phyloP scores from a whole-genome alignment of 495 filamentous ascomycete species.

The Halenospora varia region DNA sequence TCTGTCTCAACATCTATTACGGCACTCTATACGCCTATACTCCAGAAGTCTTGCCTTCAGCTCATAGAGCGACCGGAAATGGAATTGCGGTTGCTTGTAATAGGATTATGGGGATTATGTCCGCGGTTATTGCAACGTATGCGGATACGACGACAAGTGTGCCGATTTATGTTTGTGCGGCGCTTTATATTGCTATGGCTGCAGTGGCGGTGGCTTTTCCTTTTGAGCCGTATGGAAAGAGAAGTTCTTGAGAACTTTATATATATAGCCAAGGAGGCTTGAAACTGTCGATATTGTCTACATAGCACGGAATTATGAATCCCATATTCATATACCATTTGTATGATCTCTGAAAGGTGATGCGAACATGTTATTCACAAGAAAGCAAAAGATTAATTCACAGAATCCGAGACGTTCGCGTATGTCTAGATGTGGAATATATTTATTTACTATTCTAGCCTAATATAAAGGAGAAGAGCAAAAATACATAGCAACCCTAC shows the following conservation, averaged over 20 bases:
- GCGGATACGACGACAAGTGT: constrained; percentile 55
- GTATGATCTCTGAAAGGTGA: too few relatives aligned
- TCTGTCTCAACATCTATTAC: constrained; percentile 69
- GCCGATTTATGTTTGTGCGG: constrained; percentile 67
- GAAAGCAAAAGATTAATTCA: too few relatives aligned
- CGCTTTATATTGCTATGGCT: constrained; percentile 62
- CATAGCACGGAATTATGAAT: too few relatives aligned
- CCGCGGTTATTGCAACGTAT: constrained; percentile 58
- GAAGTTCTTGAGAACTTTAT: constrained; percentile 64
- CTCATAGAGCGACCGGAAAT: constrained; percentile 67
- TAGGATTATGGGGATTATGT: constrained; percentile 69
- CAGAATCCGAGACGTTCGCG: too few relatives aligned
- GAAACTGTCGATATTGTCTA: too few relatives aligned
- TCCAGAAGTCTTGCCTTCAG: constrained; percentile 58
- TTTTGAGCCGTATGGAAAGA: constrained; percentile 65
- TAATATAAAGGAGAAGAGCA: too few relatives aligned
- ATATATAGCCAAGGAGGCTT: too few relatives aligned
- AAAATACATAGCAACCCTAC: too few relatives aligned
- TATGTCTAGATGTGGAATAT: too few relatives aligned
- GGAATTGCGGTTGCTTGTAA: constrained; percentile 66
- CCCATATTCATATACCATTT: too few relatives aligned
- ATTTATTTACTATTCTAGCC: too few relatives aligned
- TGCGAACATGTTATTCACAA: too few relatives aligned
- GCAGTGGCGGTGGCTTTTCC: constrained; percentile 55
- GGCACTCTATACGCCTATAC: constrained; percentile 66